These are phyloP conservation scores for Fusarium sulawesiense DNA, from an alignment of 2,329 filamentous ascomycete species.

Conservation along the genomic window DNA sequence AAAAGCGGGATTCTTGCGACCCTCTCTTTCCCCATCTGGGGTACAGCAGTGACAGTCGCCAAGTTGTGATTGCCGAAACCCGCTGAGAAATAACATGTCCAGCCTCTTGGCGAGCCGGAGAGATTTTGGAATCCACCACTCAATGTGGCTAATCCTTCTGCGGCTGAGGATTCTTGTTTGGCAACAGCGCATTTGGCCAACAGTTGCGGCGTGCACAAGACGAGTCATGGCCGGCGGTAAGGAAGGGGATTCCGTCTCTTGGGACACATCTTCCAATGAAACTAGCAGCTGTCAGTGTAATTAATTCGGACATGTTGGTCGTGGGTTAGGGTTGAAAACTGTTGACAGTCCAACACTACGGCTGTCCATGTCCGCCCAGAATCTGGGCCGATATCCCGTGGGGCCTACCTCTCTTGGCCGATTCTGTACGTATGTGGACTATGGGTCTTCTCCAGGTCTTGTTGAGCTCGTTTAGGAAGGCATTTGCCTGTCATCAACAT, in stretches of 20 bases:
- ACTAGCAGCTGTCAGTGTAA: background rate
- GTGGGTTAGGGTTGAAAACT: slow-evolving; percentile 31
- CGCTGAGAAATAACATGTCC: background rate
- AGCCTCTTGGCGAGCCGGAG: background rate
- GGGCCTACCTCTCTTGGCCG: slow-evolving; percentile 3
- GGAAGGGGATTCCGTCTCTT: slow-evolving; percentile 14
- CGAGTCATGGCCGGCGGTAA: slow-evolving; percentile 2
- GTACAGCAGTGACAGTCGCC: slow-evolving; percentile 2
- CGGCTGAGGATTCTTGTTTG: slow-evolving; percentile 4
- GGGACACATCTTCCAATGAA: background rate
- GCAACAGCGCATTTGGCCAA: slow-evolving; percentile 10
- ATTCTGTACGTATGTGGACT: background rate
- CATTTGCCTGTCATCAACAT: background rate
- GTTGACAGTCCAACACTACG: slow-evolving; percentile 11
- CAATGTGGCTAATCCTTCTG: slow-evolving; percentile 2
- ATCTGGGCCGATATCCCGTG: slow-evolving; percentile 29
- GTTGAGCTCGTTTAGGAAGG: background rate
- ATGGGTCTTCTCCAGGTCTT: background rate
- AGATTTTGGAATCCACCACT: background rate
- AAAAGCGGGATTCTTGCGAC: slow-evolving; percentile 28
- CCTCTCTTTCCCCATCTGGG: slow-evolving; percentile 15
- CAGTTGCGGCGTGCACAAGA: background rate
- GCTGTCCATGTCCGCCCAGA: slow-evolving; percentile 13
- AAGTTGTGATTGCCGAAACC: background rate
- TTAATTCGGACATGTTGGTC: background rate